Base-by-base conservation (phyloP, 2,329 filamentous ascomycete genomes). In the Clarireedia sp. region DNA sequence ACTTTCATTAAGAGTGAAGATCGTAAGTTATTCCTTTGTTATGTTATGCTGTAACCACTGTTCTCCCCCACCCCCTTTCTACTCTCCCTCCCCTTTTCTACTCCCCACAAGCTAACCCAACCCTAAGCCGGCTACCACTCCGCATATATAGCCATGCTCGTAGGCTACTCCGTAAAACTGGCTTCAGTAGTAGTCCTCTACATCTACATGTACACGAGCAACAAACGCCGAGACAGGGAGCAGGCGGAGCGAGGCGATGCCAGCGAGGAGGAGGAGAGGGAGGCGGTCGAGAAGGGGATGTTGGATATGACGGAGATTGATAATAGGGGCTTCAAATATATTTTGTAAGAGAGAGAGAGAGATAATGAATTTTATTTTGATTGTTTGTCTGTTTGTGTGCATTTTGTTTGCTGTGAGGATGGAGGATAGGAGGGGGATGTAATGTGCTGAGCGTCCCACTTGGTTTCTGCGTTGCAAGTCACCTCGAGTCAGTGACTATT, bases 251-350 rank as follows among this genome's bases (percentile, higher is more conserved):
- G 45, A 8, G 24, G 45, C 6, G 45, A 21, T 17, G 17, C 19
- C 10, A 63, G 57, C 48, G 69, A 71, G 6, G 73, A 75, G 33
- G 72, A 75, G 43, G 76, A 78, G 62, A 73, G 69, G 47, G 72
- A 75, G 43, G 78, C 75, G 0, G 73, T 81, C 36, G 77, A 81
- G 63, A 71, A 69, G 54, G 78, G 78, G 1, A 80, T 81, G 78
- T 70, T 74, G 58, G 78, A 81, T 64, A 69, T 74, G 67, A 81
- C 78, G 0, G 78, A 81, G 66, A 64, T 81, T 19, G 77, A 81
- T 48, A 81, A 81, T 56, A 75, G 72, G 61, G 76, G 72, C 0
- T 80, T 81, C 60, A 70, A 77, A 63, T 80, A 80, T 62, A 74
- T 74, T 8, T 61, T 80, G n/a, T 51, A 52, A 33, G 29, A 33